Conservation (phyloP, 108 stramenopile species). For the Cyclotella sp. region DNA sequence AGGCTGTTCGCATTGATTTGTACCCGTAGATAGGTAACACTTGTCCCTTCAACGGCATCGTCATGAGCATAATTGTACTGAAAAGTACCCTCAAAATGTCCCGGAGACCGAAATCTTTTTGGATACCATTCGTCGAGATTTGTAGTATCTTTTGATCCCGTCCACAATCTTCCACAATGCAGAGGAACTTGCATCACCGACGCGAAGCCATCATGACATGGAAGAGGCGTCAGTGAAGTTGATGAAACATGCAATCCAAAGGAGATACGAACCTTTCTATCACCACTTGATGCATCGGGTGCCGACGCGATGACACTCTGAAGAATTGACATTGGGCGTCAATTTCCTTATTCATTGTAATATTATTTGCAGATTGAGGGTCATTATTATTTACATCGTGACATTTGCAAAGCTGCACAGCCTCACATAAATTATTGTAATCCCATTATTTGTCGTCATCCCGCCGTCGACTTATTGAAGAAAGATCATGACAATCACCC, state of each 20-base stretch:
- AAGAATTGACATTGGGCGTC: not conserved
- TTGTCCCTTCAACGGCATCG: no score
- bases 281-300: not conserved
- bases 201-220: not conserved
- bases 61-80: not conserved
- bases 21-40: no score
- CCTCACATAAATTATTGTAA: not conserved
- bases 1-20: no score
- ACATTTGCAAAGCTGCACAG: not conserved
- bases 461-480: no score
- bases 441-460: no score
- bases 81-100: not conserved
- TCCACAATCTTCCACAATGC: not conserved
- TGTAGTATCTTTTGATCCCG: not conserved
- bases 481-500: conserved; percentile 29
- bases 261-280: not conserved
- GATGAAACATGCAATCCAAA: not conserved
- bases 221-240: conserved; percentile 5
- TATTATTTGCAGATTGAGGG: not conserved
- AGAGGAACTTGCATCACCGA: not conserved
- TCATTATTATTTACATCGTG: no score
- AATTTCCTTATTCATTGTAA: not conserved
- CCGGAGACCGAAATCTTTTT: not conserved
- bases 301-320: conserved; percentile 24
- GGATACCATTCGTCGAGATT: no score